These are phyloP conservation scores for Yueomyces sp. DNA, from an alignment of 805 yeast genomes.

Conservation along the genomic window DNA sequence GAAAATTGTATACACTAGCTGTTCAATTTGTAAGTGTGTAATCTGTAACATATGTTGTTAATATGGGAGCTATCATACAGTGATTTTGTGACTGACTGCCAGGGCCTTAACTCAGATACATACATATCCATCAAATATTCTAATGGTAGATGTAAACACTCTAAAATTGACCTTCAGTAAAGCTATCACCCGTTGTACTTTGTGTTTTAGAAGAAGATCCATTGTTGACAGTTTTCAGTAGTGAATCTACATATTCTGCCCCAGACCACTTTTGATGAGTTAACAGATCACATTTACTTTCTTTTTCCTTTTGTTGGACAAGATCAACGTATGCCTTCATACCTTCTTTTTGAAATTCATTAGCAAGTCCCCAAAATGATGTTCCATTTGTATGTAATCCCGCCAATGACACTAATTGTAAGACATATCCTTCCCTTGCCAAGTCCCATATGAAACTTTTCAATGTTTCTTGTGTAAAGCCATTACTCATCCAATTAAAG, in stretches of 20 bases:
- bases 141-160: background rate
- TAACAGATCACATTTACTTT: constrained; percentile 34
- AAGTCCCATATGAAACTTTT: constrained; percentile 38
- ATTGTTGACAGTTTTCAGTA: constrained; percentile 28
- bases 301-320: constrained; percentile 36
- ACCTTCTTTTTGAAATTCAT: constrained; percentile 36
- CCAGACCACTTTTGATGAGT: constrained; percentile 56
- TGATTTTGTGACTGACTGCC: background rate
- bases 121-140: background rate
- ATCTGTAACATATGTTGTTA: too few relatives aligned
- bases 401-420: constrained; percentile 48
- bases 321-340: constrained; percentile 46
- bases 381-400: constrained; percentile 44
- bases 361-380: constrained; percentile 37
- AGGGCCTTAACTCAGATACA: background rate
- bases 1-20: too few relatives aligned
- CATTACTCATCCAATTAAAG: constrained; percentile 48
- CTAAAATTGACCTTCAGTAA: constrained; percentile 27
- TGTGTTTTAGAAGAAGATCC: constrained; percentile 31
- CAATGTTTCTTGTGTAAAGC: constrained; percentile 34
- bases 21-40: too few relatives aligned
- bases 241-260: constrained; percentile 37
- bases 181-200: constrained; percentile 29
- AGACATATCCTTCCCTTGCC: constrained; percentile 42
- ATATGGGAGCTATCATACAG: too few relatives aligned